These are phyloP conservation scores for Lentinula aciculospora DNA, from an alignment of 768 basidiomycete genomes.

Conservation along the genomic window DNA sequence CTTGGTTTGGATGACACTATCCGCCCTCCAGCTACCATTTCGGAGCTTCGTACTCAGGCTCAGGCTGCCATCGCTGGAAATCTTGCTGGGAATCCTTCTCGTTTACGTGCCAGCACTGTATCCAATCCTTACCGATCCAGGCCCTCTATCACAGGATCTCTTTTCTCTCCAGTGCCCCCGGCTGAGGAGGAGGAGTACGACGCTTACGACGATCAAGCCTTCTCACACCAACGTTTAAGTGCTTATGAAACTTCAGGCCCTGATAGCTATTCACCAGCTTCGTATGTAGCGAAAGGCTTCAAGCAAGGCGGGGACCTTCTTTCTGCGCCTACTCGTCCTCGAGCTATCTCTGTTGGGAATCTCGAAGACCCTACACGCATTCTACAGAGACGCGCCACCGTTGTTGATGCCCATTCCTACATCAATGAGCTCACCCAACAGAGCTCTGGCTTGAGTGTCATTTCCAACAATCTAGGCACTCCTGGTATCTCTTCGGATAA, in stretches of 20 bases:
- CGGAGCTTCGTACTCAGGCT: constrained; percentile 84
- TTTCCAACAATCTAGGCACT: constrained; percentile 31
- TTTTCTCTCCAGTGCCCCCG: constrained; percentile 59
- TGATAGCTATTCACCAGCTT: constrained; percentile 48
- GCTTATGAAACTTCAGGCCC: constrained; percentile 53
- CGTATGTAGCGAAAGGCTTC: constrained; percentile 68
- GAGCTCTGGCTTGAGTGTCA: constrained; percentile 29
- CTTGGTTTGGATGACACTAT: constrained; percentile 85
- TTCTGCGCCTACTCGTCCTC: constrained; percentile 48
- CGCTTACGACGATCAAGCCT: constrained; percentile 45
- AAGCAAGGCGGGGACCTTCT: constrained; percentile 68
- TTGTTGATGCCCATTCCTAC: constrained; percentile 55
- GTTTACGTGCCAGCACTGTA: constrained; percentile 86
- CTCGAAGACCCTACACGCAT: constrained; percentile 75
- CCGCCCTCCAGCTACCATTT: constrained; percentile 78
- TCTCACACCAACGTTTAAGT: constrained; percentile 53
- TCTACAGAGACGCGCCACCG: constrained; percentile 59
- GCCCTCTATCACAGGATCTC: constrained; percentile 51
- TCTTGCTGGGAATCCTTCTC: constrained; percentile 64
- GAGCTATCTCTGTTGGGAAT: constrained; percentile 85
- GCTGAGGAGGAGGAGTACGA: constrained; percentile 78
- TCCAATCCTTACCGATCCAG: constrained; percentile 85
- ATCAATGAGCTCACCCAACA: constrained; percentile 48
- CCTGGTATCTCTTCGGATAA: constrained; percentile 58
- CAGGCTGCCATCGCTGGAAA: constrained; percentile 88